Conservation (phyloP, 352 stramenopile genomes). For the Elongisporangium prolatum region DNA sequence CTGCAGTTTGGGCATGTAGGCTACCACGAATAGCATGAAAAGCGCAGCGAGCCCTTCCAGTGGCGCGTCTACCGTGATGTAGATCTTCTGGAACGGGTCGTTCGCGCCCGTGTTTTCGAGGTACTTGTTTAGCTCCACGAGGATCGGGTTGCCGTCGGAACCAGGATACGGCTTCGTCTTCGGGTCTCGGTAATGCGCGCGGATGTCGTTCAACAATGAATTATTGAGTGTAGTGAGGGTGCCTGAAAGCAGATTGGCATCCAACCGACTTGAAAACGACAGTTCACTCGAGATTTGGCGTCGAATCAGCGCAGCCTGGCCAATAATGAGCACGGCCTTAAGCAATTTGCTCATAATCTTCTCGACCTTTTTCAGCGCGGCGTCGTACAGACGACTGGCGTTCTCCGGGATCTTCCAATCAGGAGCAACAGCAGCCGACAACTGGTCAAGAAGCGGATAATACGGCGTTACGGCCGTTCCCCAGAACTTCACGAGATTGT, state of each 20-base stretch:
- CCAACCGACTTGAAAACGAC: slow-evolving; percentile 84
- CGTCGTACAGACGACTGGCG: slow-evolving; percentile 81
- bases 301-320: slow-evolving; percentile 91
- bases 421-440: slow-evolving; percentile 77
- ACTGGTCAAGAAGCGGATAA: slow-evolving; percentile 84
- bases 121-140: slow-evolving; percentile 90
- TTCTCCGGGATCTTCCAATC: slow-evolving; percentile 89
- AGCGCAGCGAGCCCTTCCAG: slow-evolving; percentile 88
- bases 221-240: slow-evolving; percentile 90
- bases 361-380: slow-evolving; percentile 90
- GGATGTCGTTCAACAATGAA: slow-evolving; percentile 86
- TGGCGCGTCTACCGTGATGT: slow-evolving; percentile 89
- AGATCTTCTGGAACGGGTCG: slow-evolving; percentile 93
- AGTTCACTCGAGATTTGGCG: slow-evolving; percentile 91
- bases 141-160: slow-evolving; percentile 72
- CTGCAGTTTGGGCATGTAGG: slow-evolving; percentile 92
- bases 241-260: slow-evolving; percentile 89
- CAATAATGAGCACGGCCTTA: slow-evolving; percentile 91
- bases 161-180: slow-evolving; percentile 80
- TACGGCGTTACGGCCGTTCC: slow-evolving; percentile 85
- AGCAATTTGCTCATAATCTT: slow-evolving; percentile 93
- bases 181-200: slow-evolving; percentile 78
- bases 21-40: slow-evolving; percentile 91
- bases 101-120: slow-evolving; percentile 89
- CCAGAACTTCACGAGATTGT: slow-evolving; percentile 94